phyloP scores from a whole-genome alignment of 495 filamentous ascomycete genomes.

The Mytilinidion resinicola region DNA sequence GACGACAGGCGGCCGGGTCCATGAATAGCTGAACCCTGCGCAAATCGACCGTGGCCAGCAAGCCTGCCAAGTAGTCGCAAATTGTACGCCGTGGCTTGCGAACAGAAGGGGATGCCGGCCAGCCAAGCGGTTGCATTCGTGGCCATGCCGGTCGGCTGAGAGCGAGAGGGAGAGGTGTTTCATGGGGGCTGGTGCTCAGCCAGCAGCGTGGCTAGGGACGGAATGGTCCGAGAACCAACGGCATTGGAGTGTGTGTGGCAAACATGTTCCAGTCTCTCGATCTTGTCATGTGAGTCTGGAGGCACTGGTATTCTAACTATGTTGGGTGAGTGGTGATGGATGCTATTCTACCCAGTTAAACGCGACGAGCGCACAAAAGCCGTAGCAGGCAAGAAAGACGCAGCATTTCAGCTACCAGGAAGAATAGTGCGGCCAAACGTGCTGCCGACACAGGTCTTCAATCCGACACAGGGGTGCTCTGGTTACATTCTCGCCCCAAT shows the following conservation, averaged over 20 bases:
- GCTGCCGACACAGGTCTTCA: not conserved
- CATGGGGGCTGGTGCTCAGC: not conserved
- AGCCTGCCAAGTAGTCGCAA: not conserved
- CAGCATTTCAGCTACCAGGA: not conserved
- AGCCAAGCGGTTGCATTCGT: constrained; percentile 4
- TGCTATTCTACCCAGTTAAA: too few relatives aligned
- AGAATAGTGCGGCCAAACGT: constrained; percentile 7
- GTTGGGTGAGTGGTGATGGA: too few relatives aligned
- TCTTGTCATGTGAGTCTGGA: too few relatives aligned
- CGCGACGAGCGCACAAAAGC: not conserved
- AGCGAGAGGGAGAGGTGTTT: not conserved
- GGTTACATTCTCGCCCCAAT: not conserved
- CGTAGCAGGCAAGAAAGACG: not conserved
- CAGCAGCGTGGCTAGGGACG: not conserved
- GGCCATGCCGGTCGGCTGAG: constrained; percentile 23
- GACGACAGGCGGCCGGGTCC: not conserved
- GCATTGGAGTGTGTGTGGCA: too few relatives aligned
- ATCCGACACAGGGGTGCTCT: not conserved
- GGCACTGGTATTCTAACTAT: too few relatives aligned
- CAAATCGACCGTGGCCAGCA: not conserved
- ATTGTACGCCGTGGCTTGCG: not conserved
- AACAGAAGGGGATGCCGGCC: not conserved
- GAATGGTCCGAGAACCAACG: too few relatives aligned
- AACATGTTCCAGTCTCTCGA: too few relatives aligned
- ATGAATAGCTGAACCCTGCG: constrained; percentile 7